These are phyloP conservation scores for Rhodotorula mucilaginosa DNA, from an alignment of 1,284 basidiomycete genomes.

Conservation along the genomic window DNA sequence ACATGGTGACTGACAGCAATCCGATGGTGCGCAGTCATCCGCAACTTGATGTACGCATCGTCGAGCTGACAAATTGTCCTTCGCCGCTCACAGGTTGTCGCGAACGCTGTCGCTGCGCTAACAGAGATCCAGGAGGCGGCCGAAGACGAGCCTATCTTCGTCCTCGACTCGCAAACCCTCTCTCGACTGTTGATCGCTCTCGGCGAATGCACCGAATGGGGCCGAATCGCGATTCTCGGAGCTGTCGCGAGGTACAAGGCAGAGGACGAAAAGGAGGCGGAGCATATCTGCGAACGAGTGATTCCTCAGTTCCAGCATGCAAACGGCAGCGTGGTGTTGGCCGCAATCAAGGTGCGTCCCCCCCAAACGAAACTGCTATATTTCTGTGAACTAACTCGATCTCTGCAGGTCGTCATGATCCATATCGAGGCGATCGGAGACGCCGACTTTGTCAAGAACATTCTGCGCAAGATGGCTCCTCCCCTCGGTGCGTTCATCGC, in stretches of 20 bases:
- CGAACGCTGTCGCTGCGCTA: conserved; percentile 89
- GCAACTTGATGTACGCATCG: background rate
- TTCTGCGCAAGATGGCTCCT: conserved; percentile 95
- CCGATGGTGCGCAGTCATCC: conserved; percentile 70
- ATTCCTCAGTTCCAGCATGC: conserved; percentile 98
- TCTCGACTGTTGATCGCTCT: conserved; percentile 90
- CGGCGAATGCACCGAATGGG: conserved; percentile 99
- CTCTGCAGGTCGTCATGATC: conserved; percentile 84
- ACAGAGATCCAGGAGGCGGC: conserved; percentile 76
- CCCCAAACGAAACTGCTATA: too few species aligned
- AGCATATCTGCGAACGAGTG: conserved; percentile 97
- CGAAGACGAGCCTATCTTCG: conserved; percentile 61
- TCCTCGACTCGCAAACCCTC: conserved; percentile 75
- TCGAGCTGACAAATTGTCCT: rapidly evolving
- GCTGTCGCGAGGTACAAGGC: conserved; percentile 80
- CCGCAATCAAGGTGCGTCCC: conserved; percentile 77
- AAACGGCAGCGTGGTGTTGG: conserved; percentile 90
- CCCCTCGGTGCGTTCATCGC: conserved; percentile 60
- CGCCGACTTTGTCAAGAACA: conserved; percentile 81
- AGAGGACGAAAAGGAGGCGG: conserved; percentile 85
- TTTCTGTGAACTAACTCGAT: background rate
- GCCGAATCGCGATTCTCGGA: conserved; percentile 85
- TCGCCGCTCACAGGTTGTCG: conserved; percentile 68
- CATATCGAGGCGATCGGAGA: conserved; percentile 80
- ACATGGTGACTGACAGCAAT: conserved; percentile 91